Percentiles rank a stretch among this genome's conserved stretches.
Evolutionary conservation across 371 early-diverging fungal species (phyloP).

Genomic region (Basidiobolus heterosporus): DNA sequence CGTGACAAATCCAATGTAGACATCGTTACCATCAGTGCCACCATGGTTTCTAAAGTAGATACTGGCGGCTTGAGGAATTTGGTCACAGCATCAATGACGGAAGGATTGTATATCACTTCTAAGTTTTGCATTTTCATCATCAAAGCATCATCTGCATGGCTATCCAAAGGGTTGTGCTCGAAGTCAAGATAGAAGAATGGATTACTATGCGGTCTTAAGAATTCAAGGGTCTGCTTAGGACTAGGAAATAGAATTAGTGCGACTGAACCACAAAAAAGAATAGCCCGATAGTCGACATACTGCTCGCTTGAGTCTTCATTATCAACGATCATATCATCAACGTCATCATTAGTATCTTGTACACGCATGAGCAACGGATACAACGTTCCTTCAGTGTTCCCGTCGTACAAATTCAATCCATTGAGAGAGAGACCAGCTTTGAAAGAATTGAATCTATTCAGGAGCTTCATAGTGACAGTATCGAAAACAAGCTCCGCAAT

Average conservation of each 20-base stretch:
- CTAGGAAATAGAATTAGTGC: background rate
- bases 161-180: constrained; percentile 76
- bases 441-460: constrained; percentile 40
- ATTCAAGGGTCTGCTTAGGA: background rate
- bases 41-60: constrained; percentile 54
- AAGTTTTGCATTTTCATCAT: constrained; percentile 73
- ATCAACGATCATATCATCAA: constrained; percentile 5
- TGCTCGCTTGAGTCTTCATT: background rate
- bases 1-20: background rate
- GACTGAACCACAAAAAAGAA: background rate
- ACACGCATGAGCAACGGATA: constrained; percentile 74
- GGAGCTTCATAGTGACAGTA: constrained; percentile 24
- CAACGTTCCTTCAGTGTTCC: constrained; percentile 49
- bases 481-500: constrained; percentile 28
- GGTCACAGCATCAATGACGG: constrained; percentile 48
- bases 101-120: constrained; percentile 78
- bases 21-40: constrained; percentile 28
- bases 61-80: constrained; percentile 77
- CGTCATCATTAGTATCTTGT: constrained; percentile 28
- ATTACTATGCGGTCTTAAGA: constrained; percentile 7
- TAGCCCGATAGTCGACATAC: background rate
- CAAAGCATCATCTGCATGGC: constrained; percentile 72
- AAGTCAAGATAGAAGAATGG: constrained; percentile 73
- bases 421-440: constrained; percentile 56
- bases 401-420: constrained; percentile 64